phyloP scores from a whole-genome alignment of 805 yeast genomes.

The Metschnikowia hibisci region DNA sequence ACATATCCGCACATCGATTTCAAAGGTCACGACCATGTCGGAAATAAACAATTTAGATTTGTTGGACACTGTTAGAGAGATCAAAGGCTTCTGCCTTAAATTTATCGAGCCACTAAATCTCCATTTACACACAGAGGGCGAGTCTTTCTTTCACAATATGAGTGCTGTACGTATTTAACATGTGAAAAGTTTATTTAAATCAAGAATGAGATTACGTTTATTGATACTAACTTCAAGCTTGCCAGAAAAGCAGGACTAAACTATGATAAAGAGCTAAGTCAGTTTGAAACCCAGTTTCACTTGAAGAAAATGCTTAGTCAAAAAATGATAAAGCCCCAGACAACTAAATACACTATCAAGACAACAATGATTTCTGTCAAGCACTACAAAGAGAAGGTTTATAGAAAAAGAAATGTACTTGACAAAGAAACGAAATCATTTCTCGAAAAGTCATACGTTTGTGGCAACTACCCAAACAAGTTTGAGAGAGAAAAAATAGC shows the following conservation, averaged over 20 bases:
- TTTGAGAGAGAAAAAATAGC: conserved; percentile 26
- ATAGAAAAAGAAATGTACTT: background rate
- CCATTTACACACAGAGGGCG: background rate
- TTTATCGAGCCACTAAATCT: background rate
- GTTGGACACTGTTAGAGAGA: background rate
- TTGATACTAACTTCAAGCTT: background rate
- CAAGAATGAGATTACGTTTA: background rate
- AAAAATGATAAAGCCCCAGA: background rate
- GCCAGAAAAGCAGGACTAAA: background rate
- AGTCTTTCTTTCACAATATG: background rate
- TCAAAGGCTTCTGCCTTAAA: conserved; percentile 1
- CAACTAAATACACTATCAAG: background rate
- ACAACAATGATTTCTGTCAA: conserved; percentile 1
- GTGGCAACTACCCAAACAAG: conserved; percentile 21
- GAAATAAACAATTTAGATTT: background rate
- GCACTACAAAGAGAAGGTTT: background rate
- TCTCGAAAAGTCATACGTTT: conserved; percentile 2
- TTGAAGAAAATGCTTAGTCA: background rate
- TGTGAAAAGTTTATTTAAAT: background rate
- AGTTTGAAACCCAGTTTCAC: background rate
- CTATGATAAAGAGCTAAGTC: conserved; percentile 1
- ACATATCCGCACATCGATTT: background rate
- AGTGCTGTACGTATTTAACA: background rate
- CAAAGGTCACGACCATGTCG: background rate
- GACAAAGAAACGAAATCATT: background rate